Evolutionary conservation across 306 rosid genomes (phyloP).

Genomic region (Fragaria vesca): DNA sequence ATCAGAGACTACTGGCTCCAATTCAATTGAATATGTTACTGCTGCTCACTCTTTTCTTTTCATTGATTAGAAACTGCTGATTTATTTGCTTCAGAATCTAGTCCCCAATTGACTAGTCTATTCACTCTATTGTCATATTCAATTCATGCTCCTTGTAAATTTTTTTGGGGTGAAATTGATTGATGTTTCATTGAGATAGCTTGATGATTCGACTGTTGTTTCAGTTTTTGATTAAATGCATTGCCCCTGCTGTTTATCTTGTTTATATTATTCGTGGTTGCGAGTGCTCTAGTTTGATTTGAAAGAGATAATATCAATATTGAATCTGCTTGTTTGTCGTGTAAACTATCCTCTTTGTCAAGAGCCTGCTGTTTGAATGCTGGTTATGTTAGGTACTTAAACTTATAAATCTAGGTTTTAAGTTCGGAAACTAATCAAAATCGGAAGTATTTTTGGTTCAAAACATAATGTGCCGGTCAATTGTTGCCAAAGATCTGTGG

Average conservation of each 20-base stretch:
- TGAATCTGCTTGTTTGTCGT: not conserved
- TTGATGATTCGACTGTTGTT: not conserved
- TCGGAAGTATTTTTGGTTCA: not conserved
- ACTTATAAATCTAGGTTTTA: not conserved
- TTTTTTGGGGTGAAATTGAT: not conserved
- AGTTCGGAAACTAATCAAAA: not conserved
- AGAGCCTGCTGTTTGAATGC: not conserved
- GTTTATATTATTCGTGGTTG: not conserved
- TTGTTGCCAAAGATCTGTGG: not conserved
- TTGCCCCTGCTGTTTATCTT: too few relatives aligned
- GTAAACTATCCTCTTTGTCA: not conserved
- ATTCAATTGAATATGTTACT: not conserved
- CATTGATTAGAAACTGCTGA: not conserved
- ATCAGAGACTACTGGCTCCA: not conserved
- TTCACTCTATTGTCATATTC: not conserved
- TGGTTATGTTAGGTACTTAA: not conserved
- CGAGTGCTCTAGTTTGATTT: not conserved
- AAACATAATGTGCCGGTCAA: not conserved
- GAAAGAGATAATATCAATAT: not conserved
- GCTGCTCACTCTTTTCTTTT: not conserved
- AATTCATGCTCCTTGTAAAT: too few relatives aligned
- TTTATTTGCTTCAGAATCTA: not conserved
- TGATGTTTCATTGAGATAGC: not conserved
- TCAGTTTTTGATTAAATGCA: not conserved
- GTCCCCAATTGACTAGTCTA: not conserved